These are phyloP conservation scores for Macroventuria anomochaeta DNA, from an alignment of 2,329 filamentous ascomycete species.

Conservation along the genomic window DNA sequence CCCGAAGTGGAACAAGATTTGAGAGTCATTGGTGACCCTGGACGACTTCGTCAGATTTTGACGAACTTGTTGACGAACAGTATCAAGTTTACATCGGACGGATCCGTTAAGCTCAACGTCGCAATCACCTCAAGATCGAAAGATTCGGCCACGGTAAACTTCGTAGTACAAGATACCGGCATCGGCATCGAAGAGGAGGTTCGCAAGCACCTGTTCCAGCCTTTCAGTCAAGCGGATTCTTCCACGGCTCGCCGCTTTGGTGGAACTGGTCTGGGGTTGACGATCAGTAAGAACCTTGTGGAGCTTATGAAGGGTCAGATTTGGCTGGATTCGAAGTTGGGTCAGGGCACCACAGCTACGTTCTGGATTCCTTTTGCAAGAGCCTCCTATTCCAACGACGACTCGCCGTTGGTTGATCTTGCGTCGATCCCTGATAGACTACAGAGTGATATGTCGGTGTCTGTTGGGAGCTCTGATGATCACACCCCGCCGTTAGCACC, in stretches of 20 bases:
- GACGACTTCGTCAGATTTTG: slow-evolving; percentile 81
- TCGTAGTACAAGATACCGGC: slow-evolving; percentile 77
- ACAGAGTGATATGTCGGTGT: slow-evolving; percentile 63
- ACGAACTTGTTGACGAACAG: slow-evolving; percentile 73
- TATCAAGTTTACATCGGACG: slow-evolving; percentile 51
- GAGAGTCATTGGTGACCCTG: slow-evolving; percentile 85
- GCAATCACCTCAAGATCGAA: slow-evolving; percentile 67
- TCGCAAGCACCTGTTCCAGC: slow-evolving; percentile 74
- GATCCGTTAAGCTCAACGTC: slow-evolving; percentile 64
- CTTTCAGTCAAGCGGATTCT: slow-evolving; percentile 82
- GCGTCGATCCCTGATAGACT: slow-evolving; percentile 71
- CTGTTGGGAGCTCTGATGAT: slow-evolving; percentile 71
- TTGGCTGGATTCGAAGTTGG: slow-evolving; percentile 69
- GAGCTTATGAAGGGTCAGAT: slow-evolving; percentile 83
- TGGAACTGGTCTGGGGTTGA: slow-evolving; percentile 77
- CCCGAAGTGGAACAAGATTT: slow-evolving; percentile 69
- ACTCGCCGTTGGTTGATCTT: slow-evolving; percentile 64
- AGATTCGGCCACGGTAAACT: slow-evolving; percentile 71
- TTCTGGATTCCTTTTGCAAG: slow-evolving; percentile 82
- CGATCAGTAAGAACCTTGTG: slow-evolving; percentile 78
- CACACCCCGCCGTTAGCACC: slow-evolving; percentile 53
- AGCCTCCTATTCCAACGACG: slow-evolving; percentile 60
- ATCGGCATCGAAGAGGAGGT: slow-evolving; percentile 84
- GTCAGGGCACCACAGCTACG: slow-evolving; percentile 73
- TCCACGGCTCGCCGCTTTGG: slow-evolving; percentile 81